Percentiles rank a stretch among this genome's conserved stretches.
Evolutionary conservation across 2,329 filamentous ascomycete species (phyloP).

Genomic region (Pseudogymnoascus sp.): DNA sequence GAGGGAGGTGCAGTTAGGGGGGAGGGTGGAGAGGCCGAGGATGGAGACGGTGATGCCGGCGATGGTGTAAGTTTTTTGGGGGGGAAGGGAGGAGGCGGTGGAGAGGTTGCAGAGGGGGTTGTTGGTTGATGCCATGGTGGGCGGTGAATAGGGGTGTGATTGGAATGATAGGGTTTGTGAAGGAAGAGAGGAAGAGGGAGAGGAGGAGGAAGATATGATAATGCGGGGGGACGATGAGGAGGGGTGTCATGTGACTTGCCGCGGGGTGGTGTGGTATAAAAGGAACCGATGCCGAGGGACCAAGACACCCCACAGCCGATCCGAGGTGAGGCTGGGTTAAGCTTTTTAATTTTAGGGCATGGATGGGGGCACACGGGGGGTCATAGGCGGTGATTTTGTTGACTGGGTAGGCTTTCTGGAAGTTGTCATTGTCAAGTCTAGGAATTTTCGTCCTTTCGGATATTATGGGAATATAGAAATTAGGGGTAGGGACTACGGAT

Average conservation of each 20-base stretch:
- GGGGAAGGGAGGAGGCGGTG: constrained; percentile 58
- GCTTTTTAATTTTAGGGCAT: background rate
- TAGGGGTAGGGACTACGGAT: background rate
- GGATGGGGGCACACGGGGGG: background rate
- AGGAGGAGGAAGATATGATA: background rate
- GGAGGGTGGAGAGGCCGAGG: constrained; percentile 74
- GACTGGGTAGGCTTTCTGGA: background rate
- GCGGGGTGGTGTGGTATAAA: background rate
- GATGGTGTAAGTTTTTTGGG: constrained; percentile 41
- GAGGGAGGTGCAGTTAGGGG: constrained; percentile 40
- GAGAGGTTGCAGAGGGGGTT: background rate
- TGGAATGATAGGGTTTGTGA: background rate
- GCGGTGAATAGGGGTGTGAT: background rate
- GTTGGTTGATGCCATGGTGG: background rate
- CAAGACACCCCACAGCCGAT: background rate
- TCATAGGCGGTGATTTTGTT: background rate
- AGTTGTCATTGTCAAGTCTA: background rate
- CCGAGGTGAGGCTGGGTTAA: background rate
- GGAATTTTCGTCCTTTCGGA: background rate
- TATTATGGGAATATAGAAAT: background rate
- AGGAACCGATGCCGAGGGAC: background rate
- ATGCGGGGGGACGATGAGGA: background rate
- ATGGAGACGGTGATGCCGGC: constrained; percentile 71
- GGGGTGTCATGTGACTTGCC: background rate
- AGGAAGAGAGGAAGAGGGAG: background rate